Percentiles rank a stretch among this genome's conserved stretches.
Evolutionary conservation across 1,284 basidiomycete genomes (phyloP).

Genomic region (Sanghuangporus weigelae): DNA sequence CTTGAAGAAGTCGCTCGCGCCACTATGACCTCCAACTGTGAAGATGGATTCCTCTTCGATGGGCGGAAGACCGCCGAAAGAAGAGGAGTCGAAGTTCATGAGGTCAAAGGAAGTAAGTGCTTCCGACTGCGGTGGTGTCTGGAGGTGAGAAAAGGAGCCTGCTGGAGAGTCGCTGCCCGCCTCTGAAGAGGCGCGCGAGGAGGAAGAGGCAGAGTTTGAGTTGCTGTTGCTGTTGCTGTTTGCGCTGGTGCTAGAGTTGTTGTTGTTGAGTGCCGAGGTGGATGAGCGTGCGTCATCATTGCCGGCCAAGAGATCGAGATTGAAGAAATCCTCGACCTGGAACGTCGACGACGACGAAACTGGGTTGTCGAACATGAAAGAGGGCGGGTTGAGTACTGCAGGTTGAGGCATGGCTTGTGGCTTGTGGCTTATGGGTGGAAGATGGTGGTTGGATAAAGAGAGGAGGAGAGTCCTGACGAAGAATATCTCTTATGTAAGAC

Average conservation of each 20-base stretch:
- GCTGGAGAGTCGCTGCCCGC: constrained; percentile 28
- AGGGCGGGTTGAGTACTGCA: constrained; percentile 13
- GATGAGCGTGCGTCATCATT: constrained; percentile 18
- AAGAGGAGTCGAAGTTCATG: neutral
- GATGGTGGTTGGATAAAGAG: constrained; percentile 6
- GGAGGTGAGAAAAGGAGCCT: constrained; percentile 25
- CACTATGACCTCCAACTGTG: constrained; percentile 29
- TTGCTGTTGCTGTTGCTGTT: constrained; percentile 5
- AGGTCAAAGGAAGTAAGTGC: constrained; percentile 23
- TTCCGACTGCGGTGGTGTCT: constrained; percentile 27
- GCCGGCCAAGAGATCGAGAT: constrained; percentile 36
- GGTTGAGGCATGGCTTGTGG: constrained; percentile 12
- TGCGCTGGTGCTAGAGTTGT: constrained; percentile 17
- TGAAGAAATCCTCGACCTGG: constrained; percentile 44
- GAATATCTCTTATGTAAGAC: neutral
- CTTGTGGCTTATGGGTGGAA: neutral
- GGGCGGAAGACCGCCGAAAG: constrained; percentile 13
- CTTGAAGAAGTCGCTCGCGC: constrained; percentile 32
- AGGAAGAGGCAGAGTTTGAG: constrained; percentile 25
- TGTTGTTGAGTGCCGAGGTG: constrained; percentile 15
- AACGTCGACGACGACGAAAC: neutral
- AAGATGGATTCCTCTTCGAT: constrained; percentile 34
- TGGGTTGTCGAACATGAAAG: constrained; percentile 2
- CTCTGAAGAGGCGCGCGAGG: constrained; percentile 30
- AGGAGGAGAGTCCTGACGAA: neutral